phyloP scores from a whole-genome alignment of 192 early-diverging fungal species.

The Pilobolus umbonatus region DNA sequence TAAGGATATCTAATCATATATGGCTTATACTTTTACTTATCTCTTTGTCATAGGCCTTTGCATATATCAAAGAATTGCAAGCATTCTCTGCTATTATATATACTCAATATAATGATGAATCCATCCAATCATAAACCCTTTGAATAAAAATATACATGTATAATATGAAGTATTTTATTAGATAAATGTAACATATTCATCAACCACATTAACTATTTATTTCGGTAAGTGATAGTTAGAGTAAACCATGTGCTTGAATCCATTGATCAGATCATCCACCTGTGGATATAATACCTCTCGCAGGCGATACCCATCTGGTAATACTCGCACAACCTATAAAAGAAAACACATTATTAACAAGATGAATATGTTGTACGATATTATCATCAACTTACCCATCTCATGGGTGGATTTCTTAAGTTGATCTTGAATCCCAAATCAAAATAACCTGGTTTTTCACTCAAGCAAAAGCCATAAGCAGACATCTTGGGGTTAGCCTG shows the following conservation, averaged over 20 bases:
- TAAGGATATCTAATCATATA: constrained; percentile 7
- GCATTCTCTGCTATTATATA: constrained; percentile 76
- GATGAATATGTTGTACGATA: background rate
- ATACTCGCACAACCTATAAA: constrained; percentile 52
- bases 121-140: background rate
- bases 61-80: constrained; percentile 68
- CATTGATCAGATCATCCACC: constrained; percentile 67
- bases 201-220: too few species aligned
- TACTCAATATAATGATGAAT: constrained; percentile 53
- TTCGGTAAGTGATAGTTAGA: too few species aligned
- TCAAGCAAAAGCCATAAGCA: constrained; percentile 78
- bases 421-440: constrained; percentile 74
- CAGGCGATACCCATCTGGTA: constrained; percentile 73
- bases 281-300: constrained; percentile 62
- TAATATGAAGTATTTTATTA: too few species aligned
- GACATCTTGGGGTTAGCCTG: constrained; percentile 61
- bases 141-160: constrained; percentile 10
- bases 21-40: background rate
- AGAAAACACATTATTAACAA: constrained; percentile 1
- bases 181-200: too few species aligned
- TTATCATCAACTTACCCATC: constrained; percentile 47
- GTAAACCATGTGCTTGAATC: constrained; percentile 66
- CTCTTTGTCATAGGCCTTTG: constrained; percentile 40
- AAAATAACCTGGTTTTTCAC: constrained; percentile 67
- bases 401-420: constrained; percentile 52